Conservation (phyloP, 164 flowering plant species). For the Vitis cinerea region DNA sequence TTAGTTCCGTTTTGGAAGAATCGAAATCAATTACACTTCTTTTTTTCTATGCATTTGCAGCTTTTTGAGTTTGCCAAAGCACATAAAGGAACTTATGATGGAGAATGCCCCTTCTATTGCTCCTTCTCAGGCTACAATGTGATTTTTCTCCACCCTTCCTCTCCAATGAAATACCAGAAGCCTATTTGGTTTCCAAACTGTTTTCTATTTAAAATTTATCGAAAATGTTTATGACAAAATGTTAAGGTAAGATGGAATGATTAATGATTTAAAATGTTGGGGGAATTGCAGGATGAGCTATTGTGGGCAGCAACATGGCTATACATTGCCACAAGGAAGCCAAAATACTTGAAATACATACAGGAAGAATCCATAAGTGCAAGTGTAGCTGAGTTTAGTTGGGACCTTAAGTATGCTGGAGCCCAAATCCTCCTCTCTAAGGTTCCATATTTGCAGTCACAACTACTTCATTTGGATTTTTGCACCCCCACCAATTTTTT, state of each 20-base stretch:
- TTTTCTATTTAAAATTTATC: no score
- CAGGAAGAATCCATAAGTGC: slow-evolving; percentile 62
- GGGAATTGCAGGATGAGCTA: slow-evolving; percentile 74
- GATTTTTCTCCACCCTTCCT: slow-evolving; percentile 19
- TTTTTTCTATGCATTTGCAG: slow-evolving; percentile 32
- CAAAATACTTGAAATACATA: slow-evolving; percentile 46
- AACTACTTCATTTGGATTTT: not conserved
- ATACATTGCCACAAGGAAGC: slow-evolving; percentile 54
- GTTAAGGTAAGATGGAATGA: no score
- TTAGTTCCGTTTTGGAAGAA: no score
- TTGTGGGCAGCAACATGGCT: slow-evolving; percentile 98
- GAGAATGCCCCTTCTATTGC: slow-evolving; percentile 96
- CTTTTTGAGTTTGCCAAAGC: slow-evolving; percentile 64
- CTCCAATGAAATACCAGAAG: not conserved
- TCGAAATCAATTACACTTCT: not conserved
- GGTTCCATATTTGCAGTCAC: slow-evolving; percentile 29
- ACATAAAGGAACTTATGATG: slow-evolving; percentile 74
- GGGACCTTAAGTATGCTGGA: slow-evolving; percentile 98
- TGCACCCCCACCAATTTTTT: not conserved
- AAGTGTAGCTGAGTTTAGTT: slow-evolving; percentile 70
- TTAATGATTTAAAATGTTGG: no score
- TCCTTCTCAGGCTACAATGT: slow-evolving; percentile 89
- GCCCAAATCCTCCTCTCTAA: slow-evolving; percentile 67
- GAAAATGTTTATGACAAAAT: not conserved
- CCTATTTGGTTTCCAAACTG: no score